Conservation (phyloP, 176 grass and related monocot species). For the Oryza meridionalis region DNA sequence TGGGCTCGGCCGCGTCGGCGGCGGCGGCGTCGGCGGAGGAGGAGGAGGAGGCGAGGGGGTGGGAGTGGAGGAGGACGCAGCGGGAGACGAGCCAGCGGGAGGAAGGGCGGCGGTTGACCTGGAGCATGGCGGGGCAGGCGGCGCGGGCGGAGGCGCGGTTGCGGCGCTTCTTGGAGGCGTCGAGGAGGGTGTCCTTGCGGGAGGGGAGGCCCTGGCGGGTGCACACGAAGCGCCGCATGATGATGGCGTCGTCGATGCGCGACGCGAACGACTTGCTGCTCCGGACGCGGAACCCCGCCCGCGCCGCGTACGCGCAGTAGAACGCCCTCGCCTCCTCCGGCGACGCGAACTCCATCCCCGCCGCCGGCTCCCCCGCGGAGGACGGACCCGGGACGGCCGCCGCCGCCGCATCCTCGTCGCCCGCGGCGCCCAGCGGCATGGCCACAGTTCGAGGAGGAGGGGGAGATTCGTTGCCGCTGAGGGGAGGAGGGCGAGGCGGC, state of each 20-base stretch:
- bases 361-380: background rate
- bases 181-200: conserved; percentile 59
- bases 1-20: conserved; percentile 30
- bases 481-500: no score
- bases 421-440: no score
- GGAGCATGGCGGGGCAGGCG: conserved; percentile 67
- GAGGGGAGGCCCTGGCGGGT: conserved; percentile 61
- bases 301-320: conserved; percentile 54
- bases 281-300: conserved; percentile 56
- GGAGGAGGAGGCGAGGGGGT: conserved; percentile 23
- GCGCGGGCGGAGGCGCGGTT: conserved; percentile 62
- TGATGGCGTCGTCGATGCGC: conserved; percentile 59
- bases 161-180: conserved; percentile 67
- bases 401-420: no score
- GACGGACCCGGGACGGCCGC: no score
- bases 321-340: conserved; percentile 50
- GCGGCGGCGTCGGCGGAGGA: background rate
- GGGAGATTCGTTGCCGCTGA: no score
- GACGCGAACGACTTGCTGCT: conserved; percentile 79
- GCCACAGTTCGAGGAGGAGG: no score
- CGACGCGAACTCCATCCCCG: conserved; percentile 60
- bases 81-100: conserved; percentile 52
- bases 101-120: conserved; percentile 49
- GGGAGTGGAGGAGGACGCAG: conserved; percentile 53
- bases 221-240: conserved; percentile 77